Conservation (phyloP, 805 yeast genomes). For the Jamesozyma hellenica region DNA sequence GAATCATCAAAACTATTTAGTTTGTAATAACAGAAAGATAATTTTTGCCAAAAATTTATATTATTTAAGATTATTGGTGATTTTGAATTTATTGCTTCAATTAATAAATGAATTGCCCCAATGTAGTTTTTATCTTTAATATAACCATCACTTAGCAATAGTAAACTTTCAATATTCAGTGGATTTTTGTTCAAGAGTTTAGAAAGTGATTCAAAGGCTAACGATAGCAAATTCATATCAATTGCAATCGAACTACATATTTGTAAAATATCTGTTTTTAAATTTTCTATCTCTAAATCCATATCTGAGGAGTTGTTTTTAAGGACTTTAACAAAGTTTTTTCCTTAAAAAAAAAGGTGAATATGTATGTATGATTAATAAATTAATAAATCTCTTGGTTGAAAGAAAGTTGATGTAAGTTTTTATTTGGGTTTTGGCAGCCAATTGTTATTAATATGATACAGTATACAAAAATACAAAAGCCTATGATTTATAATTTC, state of each 20-base stretch:
- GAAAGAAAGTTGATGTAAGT: too few relatives aligned
- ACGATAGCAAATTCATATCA: slow-evolving; percentile 12
- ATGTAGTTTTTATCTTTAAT: slow-evolving; percentile 9
- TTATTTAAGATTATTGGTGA: slow-evolving; percentile 7
- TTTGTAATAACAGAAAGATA: slow-evolving; percentile 17
- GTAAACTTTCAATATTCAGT: slow-evolving; percentile 9
- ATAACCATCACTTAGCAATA: slow-evolving; percentile 13
- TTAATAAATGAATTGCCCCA: slow-evolving; percentile 10
- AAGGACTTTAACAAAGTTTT: too few relatives aligned
- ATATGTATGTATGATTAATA: too few relatives aligned
- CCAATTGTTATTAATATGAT: too few relatives aligned
- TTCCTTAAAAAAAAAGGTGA: too few relatives aligned
- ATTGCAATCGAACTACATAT: slow-evolving; percentile 19
- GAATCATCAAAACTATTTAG: slow-evolving; percentile 18
- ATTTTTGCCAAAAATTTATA: slow-evolving; percentile 15
- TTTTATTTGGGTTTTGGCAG: too few relatives aligned
- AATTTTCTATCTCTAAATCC: too few relatives aligned
- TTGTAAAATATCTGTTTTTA: slow-evolving; percentile 10
- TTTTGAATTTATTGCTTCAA: slow-evolving; percentile 12
- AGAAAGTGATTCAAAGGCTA: slow-evolving; percentile 12
- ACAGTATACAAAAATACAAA: too few relatives aligned
- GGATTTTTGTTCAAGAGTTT: slow-evolving; percentile 12
- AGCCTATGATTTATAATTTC: too few relatives aligned
- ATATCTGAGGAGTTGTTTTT: too few relatives aligned
- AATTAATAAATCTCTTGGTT: too few relatives aligned